phyloP scores from a whole-genome alignment of 176 grass and related monocot genomes.

The maize (Zea mays) region Zm-B73-REFERENCE-NAM-5.0 NC_050103.1:151947501-151948000 shows the following conservation, averaged over 20 bases:
- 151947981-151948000: slow-evolving; percentile 60
- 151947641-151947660: slow-evolving; percentile 35
- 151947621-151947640: slow-evolving; percentile 37
- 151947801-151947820: background rate
- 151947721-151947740: too few relatives aligned
- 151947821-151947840: background rate
- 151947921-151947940: slow-evolving; percentile 77
- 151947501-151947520: slow-evolving; percentile 57
- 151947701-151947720: too few relatives aligned
- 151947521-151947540: slow-evolving; percentile 60
- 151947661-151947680: background rate
- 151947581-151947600: background rate
- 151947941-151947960: slow-evolving; percentile 79
- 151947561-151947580: slow-evolving; percentile 26
- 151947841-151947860: background rate
- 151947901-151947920: slow-evolving; percentile 73
- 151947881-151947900: slow-evolving; percentile 8
- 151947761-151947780: background rate
- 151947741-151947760: background rate
- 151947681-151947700: too few relatives aligned
- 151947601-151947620: background rate
- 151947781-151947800: background rate
- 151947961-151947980: slow-evolving; percentile 64
- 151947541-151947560: slow-evolving; percentile 52
- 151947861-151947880: background rate